Conservation (phyloP, 2,329 filamentous ascomycete genomes). For the Zymoseptoria ardabiliae region DNA sequence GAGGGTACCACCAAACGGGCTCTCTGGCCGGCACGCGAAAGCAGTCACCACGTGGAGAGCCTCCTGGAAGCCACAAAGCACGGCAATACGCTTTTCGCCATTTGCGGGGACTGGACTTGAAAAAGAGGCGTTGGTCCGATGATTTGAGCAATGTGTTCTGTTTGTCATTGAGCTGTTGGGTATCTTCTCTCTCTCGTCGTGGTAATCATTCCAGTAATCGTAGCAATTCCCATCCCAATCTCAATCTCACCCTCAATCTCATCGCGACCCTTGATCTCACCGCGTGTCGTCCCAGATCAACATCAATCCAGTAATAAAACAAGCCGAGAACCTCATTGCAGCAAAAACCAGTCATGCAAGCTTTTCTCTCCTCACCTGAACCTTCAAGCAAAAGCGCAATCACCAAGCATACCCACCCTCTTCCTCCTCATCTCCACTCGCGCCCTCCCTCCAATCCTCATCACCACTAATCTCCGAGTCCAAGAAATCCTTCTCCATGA, state of each 20-base stretch:
- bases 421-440: constrained; percentile 40
- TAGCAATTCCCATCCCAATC: neutral
- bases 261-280: neutral
- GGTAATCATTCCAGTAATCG: neutral
- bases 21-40: neutral
- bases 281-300: neutral
- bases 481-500: constrained; percentile 65
- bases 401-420: constrained; percentile 35
- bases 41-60: too few species aligned
- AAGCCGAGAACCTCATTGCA: neutral
- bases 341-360: neutral
- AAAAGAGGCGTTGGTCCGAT: neutral
- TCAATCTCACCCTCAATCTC: neutral
- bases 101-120: neutral
- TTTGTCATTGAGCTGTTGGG: neutral
- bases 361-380: neutral
- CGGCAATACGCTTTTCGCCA: too few species aligned
- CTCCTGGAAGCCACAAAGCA: too few species aligned
- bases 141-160: neutral
- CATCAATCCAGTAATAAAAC: neutral
- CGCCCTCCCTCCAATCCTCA: constrained; percentile 52
- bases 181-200: neutral
- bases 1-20: neutral
- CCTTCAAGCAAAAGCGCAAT: constrained; percentile 1
- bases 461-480: constrained; percentile 53